A percentile compares a stretch with the other conserved stretches of the same genome.
Conservation (phyloP, 805 yeast species). For the Soucietia sequanensis region DNA sequence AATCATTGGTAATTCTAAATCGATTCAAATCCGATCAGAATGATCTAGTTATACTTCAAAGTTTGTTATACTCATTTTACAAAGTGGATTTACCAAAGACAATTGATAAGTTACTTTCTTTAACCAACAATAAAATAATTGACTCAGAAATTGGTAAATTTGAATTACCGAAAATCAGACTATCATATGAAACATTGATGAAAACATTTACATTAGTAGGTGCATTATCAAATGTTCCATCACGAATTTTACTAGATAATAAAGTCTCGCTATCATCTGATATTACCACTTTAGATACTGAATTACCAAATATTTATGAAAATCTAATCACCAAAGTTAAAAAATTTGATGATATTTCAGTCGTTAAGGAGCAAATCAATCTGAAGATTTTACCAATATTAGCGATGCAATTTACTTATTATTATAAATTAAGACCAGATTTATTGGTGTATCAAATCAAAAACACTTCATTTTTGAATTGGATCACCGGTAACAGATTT, state of each 20-base stretch:
- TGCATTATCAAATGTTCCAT: conserved; percentile 24
- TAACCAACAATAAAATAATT: conserved; percentile 9
- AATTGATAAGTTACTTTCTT: conserved; percentile 15
- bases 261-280: conserved; percentile 22
- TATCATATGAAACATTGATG: conserved; percentile 27
- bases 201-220: conserved; percentile 23
- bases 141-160: conserved; percentile 5
- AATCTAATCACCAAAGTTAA: conserved; percentile 11
- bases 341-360: conserved; percentile 4
- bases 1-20: conserved; percentile 12
- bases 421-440: conserved; percentile 17
- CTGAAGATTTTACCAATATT: conserved; percentile 16
- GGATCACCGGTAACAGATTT: conserved; percentile 27
- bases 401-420: conserved; percentile 13
- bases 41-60: conserved; percentile 17
- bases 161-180: conserved; percentile 16
- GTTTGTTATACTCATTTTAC: conserved; percentile 21
- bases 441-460: conserved; percentile 17
- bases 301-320: conserved; percentile 21
- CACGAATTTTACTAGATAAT: conserved; percentile 16
- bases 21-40: conserved; percentile 10
- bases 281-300: conserved; percentile 21
- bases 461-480: conserved; percentile 29
- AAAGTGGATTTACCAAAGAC: conserved; percentile 19
- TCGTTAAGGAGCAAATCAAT: conserved; percentile 12